A percentile compares a stretch with the other conserved stretches of the same genome.
Conservation (phyloP, 441 rosid species). For the Croton laevigatus region DNA sequence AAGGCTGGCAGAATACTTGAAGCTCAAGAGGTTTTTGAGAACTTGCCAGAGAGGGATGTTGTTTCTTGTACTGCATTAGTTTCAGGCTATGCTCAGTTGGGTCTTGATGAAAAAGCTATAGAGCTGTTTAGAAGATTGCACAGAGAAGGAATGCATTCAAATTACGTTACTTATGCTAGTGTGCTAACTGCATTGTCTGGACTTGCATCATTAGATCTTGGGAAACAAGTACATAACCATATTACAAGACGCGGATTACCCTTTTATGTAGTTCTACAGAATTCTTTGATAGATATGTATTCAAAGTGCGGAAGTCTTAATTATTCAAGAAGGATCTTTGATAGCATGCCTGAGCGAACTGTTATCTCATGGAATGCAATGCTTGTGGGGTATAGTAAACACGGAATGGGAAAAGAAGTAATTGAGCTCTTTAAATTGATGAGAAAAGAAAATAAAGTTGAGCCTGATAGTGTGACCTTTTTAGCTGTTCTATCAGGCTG, state of each 20-base stretch:
- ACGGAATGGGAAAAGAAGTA: slow-evolving; percentile 64
- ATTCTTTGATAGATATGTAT: slow-evolving; percentile 69
- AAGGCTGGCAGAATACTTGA: slow-evolving; percentile 47
- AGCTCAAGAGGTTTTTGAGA: slow-evolving; percentile 45
- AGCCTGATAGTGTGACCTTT: slow-evolving; percentile 68
- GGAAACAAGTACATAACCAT: slow-evolving; percentile 56
- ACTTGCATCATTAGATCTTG: slow-evolving; percentile 52
- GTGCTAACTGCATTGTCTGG: slow-evolving; percentile 61
- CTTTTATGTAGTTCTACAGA: slow-evolving; percentile 43
- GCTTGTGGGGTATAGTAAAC: slow-evolving; percentile 57
- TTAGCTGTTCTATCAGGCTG: slow-evolving; percentile 74
- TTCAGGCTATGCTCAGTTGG: slow-evolving; percentile 51
- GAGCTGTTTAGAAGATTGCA: slow-evolving; percentile 50
- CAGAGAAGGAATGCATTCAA: slow-evolving; percentile 56
- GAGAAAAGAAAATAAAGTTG: slow-evolving; percentile 44
- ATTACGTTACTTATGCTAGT: slow-evolving; percentile 61
- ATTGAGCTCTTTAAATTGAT: slow-evolving; percentile 53
- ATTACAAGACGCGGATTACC: slow-evolving; percentile 37
- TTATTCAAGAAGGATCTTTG: slow-evolving; percentile 54
- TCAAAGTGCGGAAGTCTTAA: slow-evolving; percentile 60
- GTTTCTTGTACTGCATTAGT: slow-evolving; percentile 64
- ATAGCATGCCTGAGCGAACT: slow-evolving; percentile 40
- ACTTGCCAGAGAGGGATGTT: slow-evolving; percentile 49
- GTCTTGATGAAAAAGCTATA: slow-evolving; percentile 53
- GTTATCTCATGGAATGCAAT: slow-evolving; percentile 72